Evolutionary conservation across 768 basidiomycete genomes (phyloP).

Genomic region (Tricholoma sp.): DNA sequence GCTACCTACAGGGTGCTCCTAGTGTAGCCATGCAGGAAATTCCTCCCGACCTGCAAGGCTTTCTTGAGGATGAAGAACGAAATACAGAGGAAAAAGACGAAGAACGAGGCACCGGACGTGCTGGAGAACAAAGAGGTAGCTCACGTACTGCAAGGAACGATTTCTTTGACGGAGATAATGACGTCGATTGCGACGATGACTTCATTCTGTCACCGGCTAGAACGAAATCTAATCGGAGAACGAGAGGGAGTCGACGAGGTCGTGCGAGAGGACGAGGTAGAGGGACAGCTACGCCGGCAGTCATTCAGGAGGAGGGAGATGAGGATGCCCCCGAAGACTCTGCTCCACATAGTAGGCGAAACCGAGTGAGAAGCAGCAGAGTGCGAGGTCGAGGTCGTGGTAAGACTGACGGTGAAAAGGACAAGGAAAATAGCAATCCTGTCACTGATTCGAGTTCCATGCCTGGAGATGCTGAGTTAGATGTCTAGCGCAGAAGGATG

Average conservation of each 20-base stretch:
- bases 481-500: not conserved
- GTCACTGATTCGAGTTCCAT: constrained; percentile 11
- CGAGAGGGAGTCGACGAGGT: constrained; percentile 29
- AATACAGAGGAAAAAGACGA: constrained; percentile 35
- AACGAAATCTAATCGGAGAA: constrained; percentile 16
- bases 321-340: constrained; percentile 33
- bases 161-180: constrained; percentile 69
- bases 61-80: constrained; percentile 49
- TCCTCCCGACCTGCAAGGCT: constrained; percentile 82
- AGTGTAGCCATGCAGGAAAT: constrained; percentile 96
- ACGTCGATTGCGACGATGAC: constrained; percentile 50
- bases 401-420: constrained; percentile 22
- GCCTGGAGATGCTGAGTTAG: constrained; percentile 10
- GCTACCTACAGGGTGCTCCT: constrained; percentile 94
- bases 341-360: constrained; percentile 26
- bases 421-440: constrained; percentile 26
- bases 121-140: constrained; percentile 53
- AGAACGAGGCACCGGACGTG: constrained; percentile 50
- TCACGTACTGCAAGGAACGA: constrained; percentile 56
- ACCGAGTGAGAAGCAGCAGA: constrained; percentile 24
- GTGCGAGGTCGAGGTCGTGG: constrained; percentile 30
- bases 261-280: constrained; percentile 31
- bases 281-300: constrained; percentile 17
- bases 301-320: constrained; percentile 28
- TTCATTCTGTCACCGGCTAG: constrained; percentile 1